Evolutionary conservation across 345 rosid genomes (phyloP).

Genomic region (Heritiera fomes): DNA sequence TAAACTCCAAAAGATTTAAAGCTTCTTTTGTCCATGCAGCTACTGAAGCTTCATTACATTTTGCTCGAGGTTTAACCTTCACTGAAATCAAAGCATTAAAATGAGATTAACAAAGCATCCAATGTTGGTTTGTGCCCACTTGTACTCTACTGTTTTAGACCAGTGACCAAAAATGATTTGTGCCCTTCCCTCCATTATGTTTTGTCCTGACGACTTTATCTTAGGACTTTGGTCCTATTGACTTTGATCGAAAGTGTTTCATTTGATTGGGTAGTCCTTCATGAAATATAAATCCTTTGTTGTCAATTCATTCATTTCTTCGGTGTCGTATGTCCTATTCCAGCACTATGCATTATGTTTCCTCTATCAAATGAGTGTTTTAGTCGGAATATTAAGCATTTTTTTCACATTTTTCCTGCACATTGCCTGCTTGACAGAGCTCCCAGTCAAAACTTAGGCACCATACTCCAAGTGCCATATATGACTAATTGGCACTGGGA

Average conservation of each 20-base stretch:
- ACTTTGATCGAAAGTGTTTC: neutral
- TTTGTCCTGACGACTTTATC: slow-evolving; percentile 9
- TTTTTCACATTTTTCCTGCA: neutral
- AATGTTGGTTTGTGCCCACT: slow-evolving; percentile 4
- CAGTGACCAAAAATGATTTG: neutral
- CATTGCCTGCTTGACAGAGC: neutral
- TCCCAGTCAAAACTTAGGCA: neutral
- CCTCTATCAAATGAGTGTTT: neutral
- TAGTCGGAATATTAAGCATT: neutral
- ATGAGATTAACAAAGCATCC: neutral
- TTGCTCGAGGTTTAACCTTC: neutral
- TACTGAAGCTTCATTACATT: neutral
- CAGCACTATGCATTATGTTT: neutral
- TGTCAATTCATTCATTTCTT: neutral
- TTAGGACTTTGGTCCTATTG: neutral
- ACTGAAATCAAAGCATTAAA: slow-evolving; percentile 6
- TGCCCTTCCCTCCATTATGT: neutral
- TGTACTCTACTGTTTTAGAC: neutral
- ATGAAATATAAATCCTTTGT: neutral
- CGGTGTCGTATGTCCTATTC: neutral
- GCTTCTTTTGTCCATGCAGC: neutral
- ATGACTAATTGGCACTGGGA: neutral
- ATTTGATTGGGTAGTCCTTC: neutral
- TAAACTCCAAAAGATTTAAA: neutral
- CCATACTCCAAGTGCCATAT: too few relatives aligned